Percentiles rank a stretch among this genome's conserved stretches.
These are phyloP conservation scores for Fusarium sp. DNA, from an alignment of 2,329 filamentous ascomycete genomes.

Conservation along the genomic window DNA sequence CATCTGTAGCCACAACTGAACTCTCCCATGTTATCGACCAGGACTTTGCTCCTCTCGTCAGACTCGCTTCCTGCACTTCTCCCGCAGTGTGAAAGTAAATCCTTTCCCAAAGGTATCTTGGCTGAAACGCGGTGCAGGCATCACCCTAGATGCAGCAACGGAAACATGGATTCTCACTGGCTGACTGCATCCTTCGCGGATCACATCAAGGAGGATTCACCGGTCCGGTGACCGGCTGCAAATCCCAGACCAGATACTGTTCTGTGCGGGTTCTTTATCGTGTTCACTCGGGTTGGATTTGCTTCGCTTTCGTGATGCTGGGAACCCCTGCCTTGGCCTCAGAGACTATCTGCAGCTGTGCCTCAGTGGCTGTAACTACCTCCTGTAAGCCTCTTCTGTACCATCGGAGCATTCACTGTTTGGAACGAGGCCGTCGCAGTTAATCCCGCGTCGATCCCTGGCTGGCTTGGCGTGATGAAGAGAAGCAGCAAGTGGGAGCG, in stretches of 20 bases:
- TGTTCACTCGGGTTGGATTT: not conserved
- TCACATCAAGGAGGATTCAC: not conserved
- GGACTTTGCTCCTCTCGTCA: not conserved
- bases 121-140: conserved; percentile 5
- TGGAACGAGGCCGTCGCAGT: not conserved
- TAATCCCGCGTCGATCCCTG: not conserved
- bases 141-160: not conserved
- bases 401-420: not conserved
- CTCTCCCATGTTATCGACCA: not conserved
- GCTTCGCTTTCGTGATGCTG: not conserved
- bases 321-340: not conserved
- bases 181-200: not conserved
- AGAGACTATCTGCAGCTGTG: not conserved
- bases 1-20: not conserved
- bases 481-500: not conserved
- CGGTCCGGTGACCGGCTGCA: not conserved
- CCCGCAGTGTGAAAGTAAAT: not conserved
- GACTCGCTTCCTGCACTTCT: not conserved
- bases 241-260: not conserved
- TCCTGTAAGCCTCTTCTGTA: not conserved
- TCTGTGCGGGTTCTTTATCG: not conserved
- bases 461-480: not conserved
- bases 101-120: not conserved
- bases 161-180: not conserved
- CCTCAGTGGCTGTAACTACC: not conserved